A percentile compares a stretch with the other conserved stretches of the same genome.
phyloP scores from a whole-genome alignment of 306 rosid species.

The Rubus idaeus region DNA sequence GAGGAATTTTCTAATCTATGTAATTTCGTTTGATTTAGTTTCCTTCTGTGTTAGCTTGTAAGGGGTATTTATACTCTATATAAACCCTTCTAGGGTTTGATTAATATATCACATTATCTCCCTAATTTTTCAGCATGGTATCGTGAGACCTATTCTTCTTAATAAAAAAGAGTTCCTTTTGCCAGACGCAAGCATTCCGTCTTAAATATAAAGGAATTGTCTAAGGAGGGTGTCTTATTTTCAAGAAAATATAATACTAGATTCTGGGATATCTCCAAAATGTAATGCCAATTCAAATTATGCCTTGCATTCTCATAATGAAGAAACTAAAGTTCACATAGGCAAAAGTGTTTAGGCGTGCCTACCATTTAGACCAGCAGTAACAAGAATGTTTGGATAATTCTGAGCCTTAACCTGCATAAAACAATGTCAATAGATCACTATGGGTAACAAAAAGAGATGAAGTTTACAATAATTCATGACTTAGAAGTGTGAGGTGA shows the following conservation, averaged over 20 bases:
- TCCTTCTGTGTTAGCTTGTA: neutral
- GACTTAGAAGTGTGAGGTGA: neutral
- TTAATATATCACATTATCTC: neutral
- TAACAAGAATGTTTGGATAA: constrained; percentile 83
- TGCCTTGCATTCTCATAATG: neutral
- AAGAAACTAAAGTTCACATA: neutral
- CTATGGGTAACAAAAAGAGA: neutral
- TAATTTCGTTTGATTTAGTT: neutral
- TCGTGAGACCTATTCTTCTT: neutral
- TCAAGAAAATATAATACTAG: too few species aligned
- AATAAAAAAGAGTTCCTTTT: neutral
- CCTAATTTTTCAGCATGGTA: neutral
- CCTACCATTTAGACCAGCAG: constrained; percentile 92
- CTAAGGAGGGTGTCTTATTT: neutral
- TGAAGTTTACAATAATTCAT: constrained; percentile 5
- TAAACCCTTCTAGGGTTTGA: neutral
- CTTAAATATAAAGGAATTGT: neutral
- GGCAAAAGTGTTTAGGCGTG: constrained; percentile 3
- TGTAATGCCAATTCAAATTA: neutral
- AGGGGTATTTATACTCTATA: too few species aligned
- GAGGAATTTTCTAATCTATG: neutral
- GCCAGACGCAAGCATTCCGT: neutral
- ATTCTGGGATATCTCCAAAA: neutral
- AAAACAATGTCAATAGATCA: constrained; percentile 23
- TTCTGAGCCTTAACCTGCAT: constrained; percentile 71